Evolutionary conservation across 73 alveolate genomes (phyloP), one percentile per base, ranked within the genome.

Genomic region (Tetrahymena thermophila): DNA sequence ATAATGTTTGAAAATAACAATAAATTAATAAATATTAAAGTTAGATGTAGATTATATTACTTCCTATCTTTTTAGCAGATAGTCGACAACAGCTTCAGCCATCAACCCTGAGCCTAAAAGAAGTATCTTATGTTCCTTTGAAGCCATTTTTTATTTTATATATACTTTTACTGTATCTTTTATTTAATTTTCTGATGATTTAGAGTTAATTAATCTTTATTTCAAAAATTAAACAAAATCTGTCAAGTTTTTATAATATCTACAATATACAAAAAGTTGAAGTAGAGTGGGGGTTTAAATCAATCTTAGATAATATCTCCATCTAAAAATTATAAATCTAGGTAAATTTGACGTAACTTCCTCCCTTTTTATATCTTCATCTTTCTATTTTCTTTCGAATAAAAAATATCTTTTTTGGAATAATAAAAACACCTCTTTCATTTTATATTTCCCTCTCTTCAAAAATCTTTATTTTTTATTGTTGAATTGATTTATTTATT

Each of bases 51-150:
- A 71, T 71, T 71, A 71, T 89, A 89, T 43, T 95, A 95, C 97
- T 83, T 97, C 98, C 34, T 89, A 56, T 95, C 96, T 96, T 89
- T 96, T 85, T 55, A 98, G 85, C 58, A 98, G 94, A 83, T 97
- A 94, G 93, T 97, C 98, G n/a, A 98, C 97, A 56, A 98, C 97
- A 10, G 98, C 98, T 94, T 97, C 98, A 19, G 97, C 97, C 98
- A 97, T 97, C 43, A 97, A 95, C 1, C 98, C 98, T 40, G 98
- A 97, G 19, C 98, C 98, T 35, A 96, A 35, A 7, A 97, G 94
- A n/a, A 97, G 96, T 23, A 97, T 96, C 95, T 93, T 94, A 28
- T 95, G 84, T 93, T 56, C 95, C 34, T 42, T 23, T 8, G 43
- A 19, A 1, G 43, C 56, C 58, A 42, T 85, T 85, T 38, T 35